phyloP scores from a whole-genome alignment of 805 yeast genomes.

The Candida dendrica region DNA sequence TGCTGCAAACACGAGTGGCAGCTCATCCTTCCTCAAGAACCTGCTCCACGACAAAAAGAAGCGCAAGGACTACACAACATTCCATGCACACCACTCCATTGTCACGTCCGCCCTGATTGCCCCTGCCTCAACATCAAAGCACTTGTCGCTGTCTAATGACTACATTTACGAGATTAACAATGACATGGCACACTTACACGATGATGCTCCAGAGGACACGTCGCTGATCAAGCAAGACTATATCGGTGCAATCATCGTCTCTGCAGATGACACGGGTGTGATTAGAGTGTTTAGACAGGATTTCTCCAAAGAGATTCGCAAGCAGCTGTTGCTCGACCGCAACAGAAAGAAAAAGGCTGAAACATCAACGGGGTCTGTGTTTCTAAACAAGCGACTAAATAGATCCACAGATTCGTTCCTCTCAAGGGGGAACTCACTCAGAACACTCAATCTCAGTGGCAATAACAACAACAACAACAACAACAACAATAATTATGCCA shows the following conservation, averaged over 20 bases:
- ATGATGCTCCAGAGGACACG: slow-evolving; percentile 7
- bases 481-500: neutral
- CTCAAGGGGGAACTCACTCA: slow-evolving; percentile 10
- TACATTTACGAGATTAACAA: slow-evolving; percentile 58
- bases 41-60: slow-evolving; percentile 26
- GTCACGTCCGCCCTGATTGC: slow-evolving; percentile 78
- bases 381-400: slow-evolving; percentile 10
- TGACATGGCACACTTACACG: slow-evolving; percentile 16
- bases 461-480: neutral
- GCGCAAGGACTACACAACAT: slow-evolving; percentile 56
- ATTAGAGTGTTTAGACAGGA: slow-evolving; percentile 80
- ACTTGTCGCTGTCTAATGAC: slow-evolving; percentile 70
- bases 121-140: slow-evolving; percentile 57
- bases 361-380: slow-evolving; percentile 1
- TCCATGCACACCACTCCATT: slow-evolving; percentile 69
- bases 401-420: slow-evolving; percentile 10
- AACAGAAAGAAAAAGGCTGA: slow-evolving; percentile 1
- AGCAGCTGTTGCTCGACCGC: slow-evolving; percentile 21
- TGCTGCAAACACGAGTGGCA: slow-evolving; percentile 7
- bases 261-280: slow-evolving; percentile 67
- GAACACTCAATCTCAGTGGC: neutral
- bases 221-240: slow-evolving; percentile 21
- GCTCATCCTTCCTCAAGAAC: slow-evolving; percentile 7
- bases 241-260: slow-evolving; percentile 51
- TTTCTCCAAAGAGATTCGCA: slow-evolving; percentile 45